Conservation (phyloP, 2,329 filamentous ascomycete species). For the Aspergillus eucalypticola region DNA sequence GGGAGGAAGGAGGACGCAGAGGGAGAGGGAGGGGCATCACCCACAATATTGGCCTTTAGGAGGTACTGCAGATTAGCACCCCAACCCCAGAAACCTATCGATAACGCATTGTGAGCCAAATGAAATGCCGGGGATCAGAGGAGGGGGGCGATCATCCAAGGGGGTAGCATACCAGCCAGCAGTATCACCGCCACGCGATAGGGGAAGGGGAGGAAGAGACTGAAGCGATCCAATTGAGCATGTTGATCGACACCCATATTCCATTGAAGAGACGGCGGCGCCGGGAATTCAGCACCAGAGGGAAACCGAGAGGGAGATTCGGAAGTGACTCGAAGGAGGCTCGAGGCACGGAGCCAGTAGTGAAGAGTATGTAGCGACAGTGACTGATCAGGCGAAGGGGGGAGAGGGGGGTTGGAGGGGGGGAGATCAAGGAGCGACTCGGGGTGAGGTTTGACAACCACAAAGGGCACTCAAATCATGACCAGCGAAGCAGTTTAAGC, state of each 20-base stretch:
- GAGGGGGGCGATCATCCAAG: not conserved
- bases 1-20: not conserved
- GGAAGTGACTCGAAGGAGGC: not conserved
- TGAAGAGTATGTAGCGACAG: slow-evolving; percentile 13
- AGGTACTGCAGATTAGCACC: slow-evolving; percentile 88
- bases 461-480: slow-evolving; percentile 15
- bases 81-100: slow-evolving; percentile 89
- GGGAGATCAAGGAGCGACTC: slow-evolving; percentile 36
- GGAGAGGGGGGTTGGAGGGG: not conserved
- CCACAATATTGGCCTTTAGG: slow-evolving; percentile 70
- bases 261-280: slow-evolving; percentile 33
- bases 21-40: slow-evolving; percentile 25
- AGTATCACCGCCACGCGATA: slow-evolving; percentile 85
- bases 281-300: slow-evolving; percentile 17
- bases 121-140: not conserved
- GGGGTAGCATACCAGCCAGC: slow-evolving; percentile 66
- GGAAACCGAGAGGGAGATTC: slow-evolving; percentile 7
- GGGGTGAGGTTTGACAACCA: slow-evolving; percentile 29
- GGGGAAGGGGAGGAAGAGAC: slow-evolving; percentile 80
- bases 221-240: slow-evolving; percentile 73
- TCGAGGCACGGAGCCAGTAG: slow-evolving; percentile 6
- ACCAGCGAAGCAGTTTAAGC: slow-evolving; percentile 14
- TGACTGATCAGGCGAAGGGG: not conserved
- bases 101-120: slow-evolving; percentile 12
- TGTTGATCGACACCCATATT: slow-evolving; percentile 46